Conservation (phyloP, 345 rosid genomes). For the Microcos paniculata region DNA sequence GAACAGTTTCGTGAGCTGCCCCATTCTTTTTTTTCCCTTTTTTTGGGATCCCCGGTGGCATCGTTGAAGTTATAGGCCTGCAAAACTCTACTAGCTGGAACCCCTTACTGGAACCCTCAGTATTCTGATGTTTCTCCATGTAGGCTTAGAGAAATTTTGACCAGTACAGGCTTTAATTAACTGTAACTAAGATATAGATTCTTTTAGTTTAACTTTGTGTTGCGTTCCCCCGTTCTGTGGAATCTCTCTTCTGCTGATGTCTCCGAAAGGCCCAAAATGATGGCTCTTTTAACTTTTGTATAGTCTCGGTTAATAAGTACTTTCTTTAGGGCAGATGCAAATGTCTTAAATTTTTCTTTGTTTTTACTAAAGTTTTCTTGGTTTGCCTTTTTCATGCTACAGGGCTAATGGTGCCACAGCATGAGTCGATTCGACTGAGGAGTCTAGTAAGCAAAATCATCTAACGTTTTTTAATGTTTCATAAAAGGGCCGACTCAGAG, state of each 20-base stretch:
- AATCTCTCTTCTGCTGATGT: not conserved
- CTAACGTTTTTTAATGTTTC: too few relatives aligned
- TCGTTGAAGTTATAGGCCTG: not conserved
- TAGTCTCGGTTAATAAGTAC: conserved; percentile 16
- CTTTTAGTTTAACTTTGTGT: not conserved
- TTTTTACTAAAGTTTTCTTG: not conserved
- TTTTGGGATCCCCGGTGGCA: not conserved
- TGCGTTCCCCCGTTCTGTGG: conserved; percentile 4
- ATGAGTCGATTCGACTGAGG: too few relatives aligned
- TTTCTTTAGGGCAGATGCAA: not conserved
- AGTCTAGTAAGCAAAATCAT: too few relatives aligned
- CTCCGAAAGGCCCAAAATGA: not conserved
- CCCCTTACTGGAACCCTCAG: conserved; percentile 9
- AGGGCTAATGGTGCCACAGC: too few relatives aligned
- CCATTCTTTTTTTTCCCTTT: not conserved
- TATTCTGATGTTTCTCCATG: conserved; percentile 1
- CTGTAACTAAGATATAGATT: conserved; percentile 30
- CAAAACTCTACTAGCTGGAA: not conserved
- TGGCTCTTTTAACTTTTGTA: conserved; percentile 20
- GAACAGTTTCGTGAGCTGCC: conserved; percentile 73
- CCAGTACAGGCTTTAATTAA: conserved; percentile 29
- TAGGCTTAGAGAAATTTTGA: conserved; percentile 31
- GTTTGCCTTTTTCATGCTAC: not conserved
- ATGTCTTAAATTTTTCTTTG: not conserved
- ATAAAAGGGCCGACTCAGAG: too few relatives aligned